Evolutionary conservation across 2,329 filamentous ascomycete genomes (phyloP).

Genomic region (Xylogone sp.): DNA sequence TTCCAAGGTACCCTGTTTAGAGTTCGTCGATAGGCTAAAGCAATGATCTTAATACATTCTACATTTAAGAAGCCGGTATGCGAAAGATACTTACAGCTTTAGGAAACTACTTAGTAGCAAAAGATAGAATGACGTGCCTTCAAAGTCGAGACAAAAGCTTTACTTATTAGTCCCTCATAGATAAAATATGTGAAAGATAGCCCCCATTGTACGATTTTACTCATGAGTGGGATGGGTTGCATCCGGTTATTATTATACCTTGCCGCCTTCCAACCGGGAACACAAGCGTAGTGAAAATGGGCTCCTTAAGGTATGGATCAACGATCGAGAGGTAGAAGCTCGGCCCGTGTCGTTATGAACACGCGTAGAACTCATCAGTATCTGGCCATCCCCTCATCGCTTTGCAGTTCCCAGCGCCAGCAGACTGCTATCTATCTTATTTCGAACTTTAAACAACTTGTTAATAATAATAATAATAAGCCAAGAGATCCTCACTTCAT

Average conservation of each 20-base stretch:
- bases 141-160: background rate
- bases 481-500: background rate
- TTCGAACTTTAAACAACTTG: background rate
- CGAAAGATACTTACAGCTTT: background rate
- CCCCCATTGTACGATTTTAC: too few species aligned
- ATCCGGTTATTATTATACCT: background rate
- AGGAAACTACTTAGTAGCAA: background rate
- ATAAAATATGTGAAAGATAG: background rate
- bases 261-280: background rate
- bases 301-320: background rate
- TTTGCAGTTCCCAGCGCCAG: background rate
- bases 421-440: background rate
- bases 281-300: background rate
- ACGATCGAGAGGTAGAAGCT: background rate
- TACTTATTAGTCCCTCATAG: too few species aligned
- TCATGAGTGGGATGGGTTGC: too few species aligned
- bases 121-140: background rate
- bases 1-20: too few species aligned
- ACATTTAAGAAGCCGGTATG: background rate
- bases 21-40: background rate
- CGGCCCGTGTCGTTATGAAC: background rate
- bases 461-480: background rate
- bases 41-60: slow-evolving; percentile 8
- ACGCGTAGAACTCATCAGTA: background rate
- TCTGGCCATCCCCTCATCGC: background rate